A percentile compares a stretch with the other conserved stretches of the same genome.
These are phyloP conservation scores for Macrolepiota fuliginosa DNA, from an alignment of 768 basidiomycete genomes.

Conservation along the genomic window DNA sequence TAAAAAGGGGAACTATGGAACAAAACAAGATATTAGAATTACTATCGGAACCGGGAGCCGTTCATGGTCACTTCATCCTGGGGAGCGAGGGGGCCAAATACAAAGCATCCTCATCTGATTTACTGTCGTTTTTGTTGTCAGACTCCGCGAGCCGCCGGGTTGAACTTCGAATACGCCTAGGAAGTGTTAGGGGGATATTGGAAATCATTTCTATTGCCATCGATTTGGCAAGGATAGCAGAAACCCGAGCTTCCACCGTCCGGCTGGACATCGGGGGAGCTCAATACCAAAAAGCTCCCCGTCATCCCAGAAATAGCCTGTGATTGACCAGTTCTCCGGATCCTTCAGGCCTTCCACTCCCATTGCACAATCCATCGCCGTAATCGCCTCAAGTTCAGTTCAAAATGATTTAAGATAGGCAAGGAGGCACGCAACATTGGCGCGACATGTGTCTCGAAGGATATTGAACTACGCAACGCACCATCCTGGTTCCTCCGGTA, in stretches of 20 bases:
- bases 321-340: slow-evolving; percentile 80
- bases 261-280: slow-evolving; percentile 47
- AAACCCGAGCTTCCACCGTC: slow-evolving; percentile 72
- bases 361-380: slow-evolving; percentile 28
- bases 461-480: slow-evolving; percentile 69
- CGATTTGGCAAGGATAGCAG: slow-evolving; percentile 82
- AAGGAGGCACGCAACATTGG: slow-evolving; percentile 68
- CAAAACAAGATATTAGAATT: slow-evolving; percentile 5
- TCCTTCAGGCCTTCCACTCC: slow-evolving; percentile 80
- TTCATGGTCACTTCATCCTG: background rate
- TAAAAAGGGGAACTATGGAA: background rate
- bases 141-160: slow-evolving; percentile 44
- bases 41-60: background rate
- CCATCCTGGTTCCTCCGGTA: slow-evolving; percentile 85
- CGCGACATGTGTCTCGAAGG: slow-evolving; percentile 60
- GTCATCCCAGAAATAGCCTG: slow-evolving; percentile 66
- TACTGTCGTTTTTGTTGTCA: slow-evolving; percentile 45
- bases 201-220: slow-evolving; percentile 47
- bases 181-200: slow-evolving; percentile 74
- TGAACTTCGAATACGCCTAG: slow-evolving; percentile 71
- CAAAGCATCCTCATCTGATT: slow-evolving; percentile 56
- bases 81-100: slow-evolving; percentile 53
- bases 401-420: slow-evolving; percentile 75
- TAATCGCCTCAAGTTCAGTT: slow-evolving; percentile 53
- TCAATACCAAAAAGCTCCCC: slow-evolving; percentile 21